These are phyloP conservation scores for Clarireedia hainanense DNA, from an alignment of 2,329 filamentous ascomycete species.

Conservation along the genomic window DNA sequence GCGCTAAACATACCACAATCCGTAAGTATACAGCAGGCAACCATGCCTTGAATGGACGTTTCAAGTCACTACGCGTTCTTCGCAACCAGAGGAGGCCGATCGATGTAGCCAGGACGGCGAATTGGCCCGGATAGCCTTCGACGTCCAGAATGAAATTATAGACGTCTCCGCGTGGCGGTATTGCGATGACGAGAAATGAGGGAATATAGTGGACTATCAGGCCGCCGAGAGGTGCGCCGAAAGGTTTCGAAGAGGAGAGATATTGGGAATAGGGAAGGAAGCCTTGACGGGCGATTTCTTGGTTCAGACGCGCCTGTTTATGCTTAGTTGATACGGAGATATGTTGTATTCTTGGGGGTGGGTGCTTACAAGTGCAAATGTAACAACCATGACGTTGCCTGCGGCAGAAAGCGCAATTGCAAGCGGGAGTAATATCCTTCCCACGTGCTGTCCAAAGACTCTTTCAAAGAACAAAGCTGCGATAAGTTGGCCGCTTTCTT, in stretches of 20 bases:
- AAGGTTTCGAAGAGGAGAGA: conserved; percentile 24
- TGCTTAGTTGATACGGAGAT: conserved; percentile 10
- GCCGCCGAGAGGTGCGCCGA: conserved; percentile 27
- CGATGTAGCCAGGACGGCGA: conserved; percentile 32
- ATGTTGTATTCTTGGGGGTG: too few species aligned
- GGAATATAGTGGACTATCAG: conserved; percentile 54
- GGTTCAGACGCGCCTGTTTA: conserved; percentile 40
- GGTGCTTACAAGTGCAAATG: conserved; percentile 45
- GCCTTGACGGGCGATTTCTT: conserved; percentile 41
- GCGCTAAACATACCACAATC: conserved; percentile 25
- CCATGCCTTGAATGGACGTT: conserved; percentile 26
- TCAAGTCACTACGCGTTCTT: conserved; percentile 38
- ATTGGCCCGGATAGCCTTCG: conserved; percentile 36
- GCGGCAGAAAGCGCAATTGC: conserved; percentile 40
- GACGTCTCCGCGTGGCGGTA: conserved; percentile 37
- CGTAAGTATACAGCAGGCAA: conserved; percentile 25
- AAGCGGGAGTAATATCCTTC: conserved; percentile 36
- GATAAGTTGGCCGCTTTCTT: conserved; percentile 45
- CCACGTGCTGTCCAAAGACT: conserved; percentile 37
- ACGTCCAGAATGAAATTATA: conserved; percentile 33
- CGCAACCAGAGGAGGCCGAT: conserved; percentile 40
- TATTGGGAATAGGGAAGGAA: conserved; percentile 36
- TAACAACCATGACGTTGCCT: conserved; percentile 42
- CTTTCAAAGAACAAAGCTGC: conserved; percentile 51
- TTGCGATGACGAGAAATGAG: conserved; percentile 47